These are phyloP conservation scores for Pestalotiopsis sp. DNA, from an alignment of 2,329 filamentous ascomycete genomes.

Conservation along the genomic window DNA sequence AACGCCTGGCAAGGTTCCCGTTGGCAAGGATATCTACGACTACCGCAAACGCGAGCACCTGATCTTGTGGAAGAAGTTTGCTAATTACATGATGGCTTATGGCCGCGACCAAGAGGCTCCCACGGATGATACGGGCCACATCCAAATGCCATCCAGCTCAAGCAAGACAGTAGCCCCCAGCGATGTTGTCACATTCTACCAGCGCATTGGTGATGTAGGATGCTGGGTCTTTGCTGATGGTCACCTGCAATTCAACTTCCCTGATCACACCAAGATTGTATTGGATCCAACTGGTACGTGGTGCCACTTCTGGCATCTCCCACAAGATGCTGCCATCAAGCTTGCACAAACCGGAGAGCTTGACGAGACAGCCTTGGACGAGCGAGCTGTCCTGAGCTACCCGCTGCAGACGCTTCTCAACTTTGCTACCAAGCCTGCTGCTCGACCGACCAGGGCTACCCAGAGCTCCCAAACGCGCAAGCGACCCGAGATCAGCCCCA, in stretches of 20 bases:
- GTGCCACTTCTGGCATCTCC: constrained; percentile 78
- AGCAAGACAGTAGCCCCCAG: constrained; percentile 45
- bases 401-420: constrained; percentile 75
- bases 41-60: constrained; percentile 68
- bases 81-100: constrained; percentile 75
- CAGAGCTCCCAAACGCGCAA: constrained; percentile 41
- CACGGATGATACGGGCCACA: constrained; percentile 46
- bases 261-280: constrained; percentile 84
- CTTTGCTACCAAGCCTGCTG: constrained; percentile 54
- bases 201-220: constrained; percentile 78
- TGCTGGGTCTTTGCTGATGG: constrained; percentile 83
- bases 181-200: constrained; percentile 77
- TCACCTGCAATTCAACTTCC: constrained; percentile 85
- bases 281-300: constrained; percentile 74
- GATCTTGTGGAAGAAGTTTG: constrained; percentile 73
- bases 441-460: constrained; percentile 42
- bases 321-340: constrained; percentile 68
- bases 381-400: constrained; percentile 72
- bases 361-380: constrained; percentile 69
- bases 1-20: constrained; percentile 61
- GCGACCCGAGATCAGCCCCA: constrained; percentile 62
- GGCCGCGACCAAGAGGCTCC: constrained; percentile 68
- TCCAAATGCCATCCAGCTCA: constrained; percentile 41
- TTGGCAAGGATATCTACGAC: constrained; percentile 66
- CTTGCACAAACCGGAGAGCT: constrained; percentile 69